Conservation (phyloP, 139 green algal genomes). For the Chlamydomonas schloesseri region DNA sequence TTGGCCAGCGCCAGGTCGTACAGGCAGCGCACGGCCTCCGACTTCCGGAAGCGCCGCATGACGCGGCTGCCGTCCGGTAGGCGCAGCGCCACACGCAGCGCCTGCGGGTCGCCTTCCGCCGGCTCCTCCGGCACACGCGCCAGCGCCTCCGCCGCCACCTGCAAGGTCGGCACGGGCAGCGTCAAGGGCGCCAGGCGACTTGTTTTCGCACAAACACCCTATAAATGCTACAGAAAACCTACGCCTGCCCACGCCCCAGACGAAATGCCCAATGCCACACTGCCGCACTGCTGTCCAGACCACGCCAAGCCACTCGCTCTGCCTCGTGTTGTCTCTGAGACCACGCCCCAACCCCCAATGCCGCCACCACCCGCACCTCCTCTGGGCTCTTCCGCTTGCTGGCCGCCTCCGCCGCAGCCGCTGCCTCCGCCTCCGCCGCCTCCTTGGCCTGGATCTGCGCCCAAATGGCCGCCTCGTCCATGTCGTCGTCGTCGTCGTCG, state of each 20-base stretch:
- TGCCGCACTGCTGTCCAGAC: too few species aligned
- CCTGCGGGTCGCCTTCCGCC: slow-evolving; percentile 49
- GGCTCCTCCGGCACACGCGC: slow-evolving; percentile 69
- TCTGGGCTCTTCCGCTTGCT: background rate
- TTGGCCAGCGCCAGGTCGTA: slow-evolving; percentile 39
- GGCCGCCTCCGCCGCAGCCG: background rate
- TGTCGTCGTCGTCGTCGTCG: slow-evolving; percentile 15
- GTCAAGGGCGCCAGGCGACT: background rate
- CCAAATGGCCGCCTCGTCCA: slow-evolving; percentile 57
- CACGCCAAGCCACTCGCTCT: too few species aligned
- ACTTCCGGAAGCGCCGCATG: slow-evolving; percentile 72
- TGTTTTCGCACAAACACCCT: too few species aligned
- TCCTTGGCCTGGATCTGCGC: slow-evolving; percentile 41
- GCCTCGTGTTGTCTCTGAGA: too few species aligned
- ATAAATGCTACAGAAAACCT: too few species aligned
- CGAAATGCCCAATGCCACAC: too few species aligned
- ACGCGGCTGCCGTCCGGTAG: slow-evolving; percentile 73
- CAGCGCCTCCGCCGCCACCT: slow-evolving; percentile 56
- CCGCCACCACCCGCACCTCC: too few species aligned
- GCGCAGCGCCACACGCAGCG: slow-evolving; percentile 65
- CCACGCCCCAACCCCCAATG: too few species aligned
- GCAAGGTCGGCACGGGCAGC: too few species aligned
- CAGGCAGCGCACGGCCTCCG: slow-evolving; percentile 54
- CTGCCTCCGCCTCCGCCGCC: slow-evolving; percentile 2
- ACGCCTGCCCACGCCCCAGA: too few species aligned